Evolutionary conservation across 108 stramenopile genomes (phyloP), one percentile per base, ranked within the genome.

Genomic region (Skeletonema tropicum): DNA sequence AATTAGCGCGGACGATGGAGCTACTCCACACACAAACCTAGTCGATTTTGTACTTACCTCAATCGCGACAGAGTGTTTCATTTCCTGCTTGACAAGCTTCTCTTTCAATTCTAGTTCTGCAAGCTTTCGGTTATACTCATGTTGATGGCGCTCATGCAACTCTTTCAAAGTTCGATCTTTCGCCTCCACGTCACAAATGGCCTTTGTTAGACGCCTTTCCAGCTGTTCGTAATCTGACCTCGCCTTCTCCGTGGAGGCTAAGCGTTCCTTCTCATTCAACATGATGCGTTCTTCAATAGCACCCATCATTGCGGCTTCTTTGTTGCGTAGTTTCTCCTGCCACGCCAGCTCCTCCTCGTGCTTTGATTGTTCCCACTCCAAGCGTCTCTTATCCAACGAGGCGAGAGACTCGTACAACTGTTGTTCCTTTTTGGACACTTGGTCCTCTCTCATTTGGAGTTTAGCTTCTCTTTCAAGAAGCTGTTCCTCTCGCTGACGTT

Each of bases 61-160:
- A 57, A 85, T 71, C 33, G 79, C 80, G 42, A 74, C 68, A 4
- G 55, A 14, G 42, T 79, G 70, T 58, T 74, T 73, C 52, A 79
- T 31, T 23, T 85, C 85, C 48, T 83, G 77, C 49, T 76, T 83
- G 61, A 71, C 62, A 38, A 82, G 48, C 69, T 57, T 83, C n/a
- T 75, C 73, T 55, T 57, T 72, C 62, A 78, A 59, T 39, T 85
- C 77, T 31, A 83, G 42, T 46, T 85, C 85, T n/a, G 81, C 77
- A 7, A 85, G 38, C 65, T 79, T 85, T 12, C 59, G 55, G 35
- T 70, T 68, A 8, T 57, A 72, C 64, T 85, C 85, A 58, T 68
- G 64, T 25, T 71, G 39, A 39, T 71, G 70, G 32, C 31, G 32
- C 10, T 42, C 60, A 25, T 83, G 82, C 63, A 70, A 33, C 11